Evolutionary conservation across 805 yeast species (phyloP), one percentile per base, ranked within the genome.

Genomic region (Wickerhamiella lipophila): DNA sequence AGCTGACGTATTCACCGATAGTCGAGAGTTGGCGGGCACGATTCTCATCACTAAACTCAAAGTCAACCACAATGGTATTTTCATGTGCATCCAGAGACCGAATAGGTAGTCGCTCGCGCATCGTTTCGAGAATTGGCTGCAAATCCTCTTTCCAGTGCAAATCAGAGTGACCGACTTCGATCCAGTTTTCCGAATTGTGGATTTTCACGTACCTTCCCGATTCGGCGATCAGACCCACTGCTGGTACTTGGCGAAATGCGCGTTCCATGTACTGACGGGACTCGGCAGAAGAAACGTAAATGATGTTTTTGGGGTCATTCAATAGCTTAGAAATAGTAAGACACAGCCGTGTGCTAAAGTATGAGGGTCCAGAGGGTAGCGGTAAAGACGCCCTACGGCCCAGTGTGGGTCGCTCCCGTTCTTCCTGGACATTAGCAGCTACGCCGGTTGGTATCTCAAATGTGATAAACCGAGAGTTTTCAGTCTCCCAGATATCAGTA

Each of bases 161-260:
- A n/a, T 54, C 46, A 3, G 27, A 27, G 41, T 19, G 75, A 26
- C 77, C 76, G 19, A 81, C 68, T 1, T 81, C 71, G 43, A 74
- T 64, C 94, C 94, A 85, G 11, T 68, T 64, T 13, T 68, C 64
- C 23, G 50, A 39, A 15, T 48, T 51, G 34, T 52, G 55, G 9
- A 57, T 56, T 22, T 64, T 79, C 29, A 89, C 71, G 58, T 75
- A 85, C 0, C 86, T 94, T 32, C 97, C 97, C 60, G 81, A 80
- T 63, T 88, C 97, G 1, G 96, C 94, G 53, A 89, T 78, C 47
- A 89, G 68, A 0, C 96, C 96, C 26, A 88, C 59, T 36, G 76
- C 76, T 1, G 81, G 76, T 3, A 78, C 72, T 55, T 85, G 73
- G 16, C 81, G 71, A 65, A 80, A 87, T 47, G 77, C 66, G 49